Base-by-base conservation (phyloP, 2,329 filamentous ascomycete genomes). In the Aspergillus fijiensis region DNA sequence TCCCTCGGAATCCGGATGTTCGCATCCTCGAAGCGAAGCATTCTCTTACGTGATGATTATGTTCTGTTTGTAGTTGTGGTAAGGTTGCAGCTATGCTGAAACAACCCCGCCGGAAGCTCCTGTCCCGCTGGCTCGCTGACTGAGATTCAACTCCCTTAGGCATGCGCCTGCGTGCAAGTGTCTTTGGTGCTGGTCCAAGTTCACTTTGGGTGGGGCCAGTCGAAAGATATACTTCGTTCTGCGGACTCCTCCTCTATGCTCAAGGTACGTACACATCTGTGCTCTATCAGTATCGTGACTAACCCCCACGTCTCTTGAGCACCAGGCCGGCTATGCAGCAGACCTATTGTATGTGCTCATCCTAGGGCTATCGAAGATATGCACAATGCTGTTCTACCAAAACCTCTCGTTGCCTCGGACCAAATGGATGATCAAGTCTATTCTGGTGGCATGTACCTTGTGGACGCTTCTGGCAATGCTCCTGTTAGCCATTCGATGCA, bases 351-450 rank as follows among this genome's bases (percentile, higher is more conserved):
- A 75, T 55, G 62, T 81, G 29, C 25, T 77, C 11, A 68, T 72
- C 0, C 58, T 81, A 11, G 79, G 74, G 52, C 61, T 78, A 5
- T 79, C 79, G 4, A 82, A 82, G 63, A 72, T 71, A 10, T 74
- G 77, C 53, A 63, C 59, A 2, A 57, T 58, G n/a, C 5, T 64
- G 10, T 66, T 66, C 54, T 69, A 69, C 35, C 62, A 65, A 12
- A 63, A 62, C 6, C 61, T 70, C 1, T 66, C 64, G 10, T 48
- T 60, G 12, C 58, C 63, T 9, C 51, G 59, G n/a, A 60, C 56
- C 0, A 61, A 49, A 10, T 61, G 63, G 50, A 57, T 65, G 11
- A 55, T 60, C 19, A 59, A 62, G 16, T 54, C 54, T 0, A 67
- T 77, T 5, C 67, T 81, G 1, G 65, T 29, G 2, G 54, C 61